A percentile compares a stretch with the other conserved stretches of the same genome.
phyloP scores from a whole-genome alignment of 177 flowering plant species.

The Vitis hybrid region DNA sequence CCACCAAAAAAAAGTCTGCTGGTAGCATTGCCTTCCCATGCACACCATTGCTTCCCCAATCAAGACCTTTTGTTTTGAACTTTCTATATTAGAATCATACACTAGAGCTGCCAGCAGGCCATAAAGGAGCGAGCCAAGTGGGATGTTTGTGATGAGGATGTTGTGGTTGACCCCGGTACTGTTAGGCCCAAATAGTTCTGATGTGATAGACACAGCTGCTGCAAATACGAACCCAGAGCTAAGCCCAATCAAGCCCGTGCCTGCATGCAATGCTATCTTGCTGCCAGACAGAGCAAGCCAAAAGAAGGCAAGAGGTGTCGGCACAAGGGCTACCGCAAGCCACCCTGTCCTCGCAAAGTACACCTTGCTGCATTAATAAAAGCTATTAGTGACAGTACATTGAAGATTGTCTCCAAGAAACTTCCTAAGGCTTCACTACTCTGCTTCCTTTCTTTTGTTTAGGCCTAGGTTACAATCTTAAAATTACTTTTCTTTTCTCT shows the following conservation, averaged over 20 bases:
- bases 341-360: conserved; percentile 56
- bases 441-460: no score
- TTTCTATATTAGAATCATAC: conserved; percentile 25
- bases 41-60: conserved; percentile 24
- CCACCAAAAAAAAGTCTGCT: conserved; percentile 36
- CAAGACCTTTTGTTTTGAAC: background rate
- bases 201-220: conserved; percentile 40
- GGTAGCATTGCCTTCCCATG: conserved; percentile 33
- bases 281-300: conserved; percentile 31
- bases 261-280: conserved; percentile 2
- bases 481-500: no score
- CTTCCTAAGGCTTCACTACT: no score
- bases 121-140: conserved; percentile 35
- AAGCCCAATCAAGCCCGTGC: conserved; percentile 29
- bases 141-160: conserved; percentile 47
- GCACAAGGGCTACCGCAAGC: conserved; percentile 41
- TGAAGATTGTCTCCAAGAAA: no score
- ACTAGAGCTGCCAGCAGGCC: conserved; percentile 34
- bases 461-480: no score
- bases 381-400: background rate
- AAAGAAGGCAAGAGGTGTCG: conserved; percentile 50
- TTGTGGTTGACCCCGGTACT: conserved; percentile 40
- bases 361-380: conserved; percentile 38
- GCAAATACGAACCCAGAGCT: conserved; percentile 43
- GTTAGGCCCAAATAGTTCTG: conserved; percentile 40